A percentile compares a stretch with the other conserved stretches of the same genome.
phyloP scores from a whole-genome alignment of 2,329 filamentous ascomycete species.

The Penicillium sclerotiorum region DNA sequence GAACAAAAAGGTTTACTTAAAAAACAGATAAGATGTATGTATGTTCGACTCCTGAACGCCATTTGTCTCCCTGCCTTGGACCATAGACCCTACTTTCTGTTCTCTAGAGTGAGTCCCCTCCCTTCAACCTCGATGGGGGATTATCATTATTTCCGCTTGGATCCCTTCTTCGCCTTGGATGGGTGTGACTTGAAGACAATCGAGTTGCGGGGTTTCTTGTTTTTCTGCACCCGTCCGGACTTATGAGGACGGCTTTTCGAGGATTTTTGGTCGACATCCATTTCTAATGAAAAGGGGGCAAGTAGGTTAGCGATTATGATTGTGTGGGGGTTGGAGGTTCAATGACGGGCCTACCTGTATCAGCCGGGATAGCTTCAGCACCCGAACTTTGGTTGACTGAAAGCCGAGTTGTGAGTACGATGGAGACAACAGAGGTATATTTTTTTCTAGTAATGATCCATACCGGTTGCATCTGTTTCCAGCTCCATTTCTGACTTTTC shows the following conservation, averaged over 20 bases:
- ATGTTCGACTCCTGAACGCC: constrained; percentile 25
- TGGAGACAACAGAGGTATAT: background rate
- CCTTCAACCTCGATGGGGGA: background rate
- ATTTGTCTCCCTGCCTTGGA: background rate
- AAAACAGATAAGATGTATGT: no score
- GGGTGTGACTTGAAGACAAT: constrained; percentile 43
- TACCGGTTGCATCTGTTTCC: constrained; percentile 29
- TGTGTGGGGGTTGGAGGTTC: no score
- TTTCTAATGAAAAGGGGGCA: constrained; percentile 27
- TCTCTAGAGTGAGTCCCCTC: no score
- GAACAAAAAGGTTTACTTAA: background rate
- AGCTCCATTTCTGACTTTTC: constrained; percentile 42
- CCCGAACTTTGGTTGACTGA: constrained; percentile 22
- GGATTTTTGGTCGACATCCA: constrained; percentile 41
- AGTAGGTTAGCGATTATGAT: background rate
- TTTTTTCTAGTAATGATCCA: constrained; percentile 4
- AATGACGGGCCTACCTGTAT: constrained; percentile 30
- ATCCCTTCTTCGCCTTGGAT: constrained; percentile 33
- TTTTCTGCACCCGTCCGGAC: constrained; percentile 43
- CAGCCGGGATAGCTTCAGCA: constrained; percentile 16
- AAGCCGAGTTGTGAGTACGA: constrained; percentile 12
- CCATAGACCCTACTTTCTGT: background rate
- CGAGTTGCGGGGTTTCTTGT: constrained; percentile 38
- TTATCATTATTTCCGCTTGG: constrained; percentile 35
- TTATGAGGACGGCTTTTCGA: constrained; percentile 30